phyloP scores from a whole-genome alignment of 495 filamentous ascomycete species.

The Podospora didyma region DNA sequence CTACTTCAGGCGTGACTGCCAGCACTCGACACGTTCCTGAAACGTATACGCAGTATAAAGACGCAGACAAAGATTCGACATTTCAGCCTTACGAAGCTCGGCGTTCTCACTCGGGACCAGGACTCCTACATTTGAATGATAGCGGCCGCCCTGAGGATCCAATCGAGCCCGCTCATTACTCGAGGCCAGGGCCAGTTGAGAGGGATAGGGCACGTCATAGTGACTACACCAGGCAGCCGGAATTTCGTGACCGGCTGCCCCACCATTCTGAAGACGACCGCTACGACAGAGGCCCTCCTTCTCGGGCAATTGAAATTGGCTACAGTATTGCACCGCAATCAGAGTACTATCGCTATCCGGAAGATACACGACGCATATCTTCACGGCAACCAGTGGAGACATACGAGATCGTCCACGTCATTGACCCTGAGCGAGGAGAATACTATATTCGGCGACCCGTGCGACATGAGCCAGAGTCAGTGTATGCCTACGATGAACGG shows the following conservation, averaged over 20 bases:
- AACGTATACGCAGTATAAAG: neutral
- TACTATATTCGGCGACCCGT: constrained; percentile 43
- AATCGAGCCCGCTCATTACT: constrained; percentile 3
- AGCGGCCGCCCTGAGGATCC: constrained; percentile 1
- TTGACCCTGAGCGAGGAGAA: constrained; percentile 39
- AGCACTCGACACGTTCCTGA: neutral
- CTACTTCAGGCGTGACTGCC: neutral
- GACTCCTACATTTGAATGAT: neutral
- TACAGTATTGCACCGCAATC: constrained; percentile 16
- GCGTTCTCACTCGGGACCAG: constrained; percentile 2
- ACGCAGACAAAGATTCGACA: neutral
- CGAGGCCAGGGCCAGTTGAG: neutral
- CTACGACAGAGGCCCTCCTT: constrained; percentile 10
- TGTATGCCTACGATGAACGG: constrained; percentile 12
- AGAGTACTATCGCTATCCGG: constrained; percentile 32
- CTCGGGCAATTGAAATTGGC: constrained; percentile 12
- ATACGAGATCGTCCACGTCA: constrained; percentile 43
- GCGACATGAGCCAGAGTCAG: constrained; percentile 23
- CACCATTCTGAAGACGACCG: constrained; percentile 10
- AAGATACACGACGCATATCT: constrained; percentile 24
- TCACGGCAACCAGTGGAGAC: constrained; percentile 26
- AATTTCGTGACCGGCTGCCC: constrained; percentile 3
- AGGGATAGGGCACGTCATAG: neutral
- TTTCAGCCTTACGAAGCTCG: constrained; percentile 2
- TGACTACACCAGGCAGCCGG: neutral